A percentile compares a stretch with the other conserved stretches of the same genome.
These are phyloP conservation scores for Penicillium crustosum DNA, from an alignment of 2,329 filamentous ascomycete genomes.

Conservation along the genomic window DNA sequence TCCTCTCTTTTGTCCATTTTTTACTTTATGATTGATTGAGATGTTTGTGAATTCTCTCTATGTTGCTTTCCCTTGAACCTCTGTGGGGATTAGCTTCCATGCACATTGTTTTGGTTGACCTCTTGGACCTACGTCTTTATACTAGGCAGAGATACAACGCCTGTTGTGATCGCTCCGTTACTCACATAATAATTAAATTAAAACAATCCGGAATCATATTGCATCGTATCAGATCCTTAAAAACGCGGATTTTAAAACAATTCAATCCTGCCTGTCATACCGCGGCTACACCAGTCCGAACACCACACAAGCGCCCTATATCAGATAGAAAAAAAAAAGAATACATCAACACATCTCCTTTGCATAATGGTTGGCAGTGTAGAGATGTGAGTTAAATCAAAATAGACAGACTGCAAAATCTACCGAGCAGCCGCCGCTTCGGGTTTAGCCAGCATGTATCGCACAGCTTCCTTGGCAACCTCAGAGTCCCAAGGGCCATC, in stretches of 20 bases:
- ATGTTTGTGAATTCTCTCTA: background rate
- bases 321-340: conserved; percentile 10
- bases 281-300: conserved; percentile 23
- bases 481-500: conserved; percentile 64
- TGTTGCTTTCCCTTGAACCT: conserved; percentile 2
- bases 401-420: conserved; percentile 2
- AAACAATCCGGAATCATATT: conserved; percentile 7
- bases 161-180: background rate
- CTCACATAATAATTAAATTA: background rate
- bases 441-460: conserved; percentile 58
- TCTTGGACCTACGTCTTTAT: background rate
- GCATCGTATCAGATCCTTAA: conserved; percentile 5
- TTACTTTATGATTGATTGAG: background rate
- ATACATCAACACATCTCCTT: conserved; percentile 8
- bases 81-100: background rate
- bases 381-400: background rate
- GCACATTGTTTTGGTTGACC: background rate
- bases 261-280: conserved; percentile 21
- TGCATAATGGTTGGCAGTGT: background rate
- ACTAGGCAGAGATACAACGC: background rate
- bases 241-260: conserved; percentile 13
- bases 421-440: conserved; percentile 35
- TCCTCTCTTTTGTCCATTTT: background rate
- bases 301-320: conserved; percentile 29
- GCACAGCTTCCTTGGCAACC: conserved; percentile 62